Evolutionary conservation across 805 yeast genomes (phyloP).

Genomic region (Clavispora carvajalis): DNA sequence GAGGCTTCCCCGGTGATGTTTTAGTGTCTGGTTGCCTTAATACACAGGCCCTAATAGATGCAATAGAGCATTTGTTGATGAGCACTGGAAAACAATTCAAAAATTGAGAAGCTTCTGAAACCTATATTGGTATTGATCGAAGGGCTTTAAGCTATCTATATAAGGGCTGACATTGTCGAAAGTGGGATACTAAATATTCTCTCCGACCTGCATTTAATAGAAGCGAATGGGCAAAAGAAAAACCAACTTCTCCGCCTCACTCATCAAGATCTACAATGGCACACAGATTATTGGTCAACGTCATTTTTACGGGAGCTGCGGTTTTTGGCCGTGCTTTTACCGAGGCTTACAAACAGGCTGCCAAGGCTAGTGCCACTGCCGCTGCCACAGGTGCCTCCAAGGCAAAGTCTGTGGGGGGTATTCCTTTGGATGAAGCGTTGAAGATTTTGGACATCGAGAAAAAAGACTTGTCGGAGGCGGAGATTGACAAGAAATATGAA

Average conservation of each 20-base stretch:
- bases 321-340: slow-evolving; percentile 94
- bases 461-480: slow-evolving; percentile 48
- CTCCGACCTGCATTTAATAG: no score
- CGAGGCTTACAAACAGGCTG: slow-evolving; percentile 96
- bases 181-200: no score
- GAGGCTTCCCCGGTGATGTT: no score
- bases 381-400: slow-evolving; percentile 27
- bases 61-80: no score
- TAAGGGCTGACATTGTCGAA: no score
- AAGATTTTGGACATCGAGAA: slow-evolving; percentile 81
- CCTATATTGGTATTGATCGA: no score
- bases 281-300: slow-evolving; percentile 84
- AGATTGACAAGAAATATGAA: slow-evolving; percentile 65
- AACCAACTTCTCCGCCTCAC: neutral
- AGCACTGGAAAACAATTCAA: no score
- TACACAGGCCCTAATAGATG: no score
- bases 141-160: no score
- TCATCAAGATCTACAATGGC: slow-evolving; percentile 48
- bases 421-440: slow-evolving; percentile 83
- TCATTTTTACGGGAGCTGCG: slow-evolving; percentile 88
- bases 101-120: no score
- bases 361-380: slow-evolving; percentile 78
- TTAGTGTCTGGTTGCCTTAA: no score
- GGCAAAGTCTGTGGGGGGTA: slow-evolving; percentile 65
- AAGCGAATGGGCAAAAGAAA: neutral